Evolutionary conservation across 2,329 filamentous ascomycete species (phyloP), one percentile per base, ranked within the genome.

Genomic region (Claviceps digitariae): DNA sequence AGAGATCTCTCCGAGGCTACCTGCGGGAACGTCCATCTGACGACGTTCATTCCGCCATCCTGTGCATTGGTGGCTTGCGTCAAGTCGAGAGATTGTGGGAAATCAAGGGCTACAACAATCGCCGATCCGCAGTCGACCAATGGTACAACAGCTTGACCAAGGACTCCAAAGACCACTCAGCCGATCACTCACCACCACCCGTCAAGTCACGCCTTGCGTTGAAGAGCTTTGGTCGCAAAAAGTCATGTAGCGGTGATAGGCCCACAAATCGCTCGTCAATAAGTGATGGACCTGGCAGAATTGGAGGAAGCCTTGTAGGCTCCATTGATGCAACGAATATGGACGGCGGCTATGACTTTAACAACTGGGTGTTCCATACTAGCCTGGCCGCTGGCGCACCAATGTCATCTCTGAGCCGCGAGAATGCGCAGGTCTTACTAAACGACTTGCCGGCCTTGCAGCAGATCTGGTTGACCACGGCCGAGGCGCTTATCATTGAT

Each of bases 31-130:
- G 77, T 58, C 81, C 81, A 0, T 65, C 79, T 1, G 81, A 84
- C 54, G 79, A 84, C 46, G 71, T 84, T 0, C 81, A 83, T 57
- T 75, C 76, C 10, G 76, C 81, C 2, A 76, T 82, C 13, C 61
- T 84, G 10, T 78, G 75, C 45, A 68, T 84, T 12, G 81, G 81
- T 36, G 81, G 81, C 2, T 66, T 84, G 53, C 73, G 81, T 9
- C 78, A 84, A 60, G 79, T 83, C 1, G 78, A 83, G 59, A 72
- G 75, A 46, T 73, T 84, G 38, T 84, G 81, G 81, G 79, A 83
- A 61, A 79, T 81, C 41, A 82, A 82, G 60, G 79, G 81, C 1
- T 84, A 84, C 64, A 84, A 82, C 61, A 71, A 70, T 51, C 72
- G 81, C 34, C 73, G 80, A 54, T 71, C 72, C 21, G 75, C 77